Evolutionary conservation across 2,329 filamentous ascomycete genomes (phyloP), one percentile per base, ranked within the genome.

Genomic region (Ophiosphaerella korrae): DNA sequence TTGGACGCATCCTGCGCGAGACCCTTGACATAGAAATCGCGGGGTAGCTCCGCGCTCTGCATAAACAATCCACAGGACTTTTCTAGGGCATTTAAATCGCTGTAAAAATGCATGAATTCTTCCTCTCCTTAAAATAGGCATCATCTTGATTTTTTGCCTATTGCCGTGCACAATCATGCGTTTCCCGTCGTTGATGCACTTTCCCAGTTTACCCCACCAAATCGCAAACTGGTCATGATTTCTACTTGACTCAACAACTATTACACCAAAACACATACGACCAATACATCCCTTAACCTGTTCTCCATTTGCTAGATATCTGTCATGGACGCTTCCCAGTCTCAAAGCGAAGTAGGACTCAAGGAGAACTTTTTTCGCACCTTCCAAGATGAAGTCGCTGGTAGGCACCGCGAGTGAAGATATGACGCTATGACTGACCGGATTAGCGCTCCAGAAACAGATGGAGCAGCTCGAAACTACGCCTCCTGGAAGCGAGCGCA

Each of bases 311-410:
- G 12, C 18, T 9, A 26, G 42, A 9, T 8, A 32, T 31, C 21
- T 36, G 53, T 29, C 32, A 57, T 65, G 52, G 53, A 45, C 33
- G 45, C 49, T 21, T 16, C 52, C 6, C 57, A 52, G n/a, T 33
- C 53, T 3, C 60, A 56, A 21, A 47, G 55, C 14, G 65, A 67
- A n/a, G 48, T 58, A 11, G 68, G 67, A 5, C 75, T 84, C 50
- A 94, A 92, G 61, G 88, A 93, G 67, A 85, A 85, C 33, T 96
- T 96, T 78, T 92, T 93, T 72, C 84, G 86, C 62, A 88, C 91
- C 69, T 96, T 96, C 67, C 87, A 90, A 60, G 82, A 86, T 63
- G 87, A 89, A 73, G 84, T 89, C 44, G 84, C 84, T 40, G 82
- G 90, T 92, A 77, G 53, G 59, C 7, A 12, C 9, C 13, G 39